Evolutionary conservation across 768 basidiomycete genomes (phyloP).

Genomic region (Suillus brevipes): DNA sequence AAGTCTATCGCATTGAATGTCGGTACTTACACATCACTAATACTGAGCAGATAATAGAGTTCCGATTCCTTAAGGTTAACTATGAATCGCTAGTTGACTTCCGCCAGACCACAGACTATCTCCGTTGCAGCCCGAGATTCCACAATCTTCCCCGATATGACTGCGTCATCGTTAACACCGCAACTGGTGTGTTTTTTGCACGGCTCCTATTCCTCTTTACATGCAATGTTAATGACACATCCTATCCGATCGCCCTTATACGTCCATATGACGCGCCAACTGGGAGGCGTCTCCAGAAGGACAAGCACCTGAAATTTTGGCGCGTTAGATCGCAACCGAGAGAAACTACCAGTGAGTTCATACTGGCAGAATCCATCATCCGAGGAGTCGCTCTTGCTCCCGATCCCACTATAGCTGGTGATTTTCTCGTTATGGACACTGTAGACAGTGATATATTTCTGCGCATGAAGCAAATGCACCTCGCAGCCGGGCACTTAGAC

Average conservation of each 20-base stretch:
- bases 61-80: no score
- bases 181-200: conserved; percentile 17
- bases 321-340: conserved; percentile 14
- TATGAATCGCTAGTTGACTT: no score
- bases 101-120: no score
- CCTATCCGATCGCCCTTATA: conserved; percentile 19
- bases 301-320: conserved; percentile 24
- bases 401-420: conserved; percentile 13
- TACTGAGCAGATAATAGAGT: no score
- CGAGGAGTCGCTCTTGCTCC: conserved; percentile 28
- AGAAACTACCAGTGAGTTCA: conserved; percentile 19
- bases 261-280: conserved; percentile 17
- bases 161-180: conserved; percentile 19
- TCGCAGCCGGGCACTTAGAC: not conserved
- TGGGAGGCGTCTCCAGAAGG: conserved; percentile 16
- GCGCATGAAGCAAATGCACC: conserved; percentile 1
- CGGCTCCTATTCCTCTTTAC: conserved; percentile 23
- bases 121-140: no score
- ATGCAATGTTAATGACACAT: conserved; percentile 8
- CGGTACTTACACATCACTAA: no score
- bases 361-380: conserved; percentile 31
- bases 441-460: conserved; percentile 8
- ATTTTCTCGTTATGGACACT: conserved; percentile 1
- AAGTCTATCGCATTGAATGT: no score
- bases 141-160: no score